A percentile compares a stretch with the other conserved stretches of the same genome.
These are phyloP conservation scores for Trichoderma sp. DNA, from an alignment of 2,329 filamentous ascomycete genomes.

Conservation along the genomic window DNA sequence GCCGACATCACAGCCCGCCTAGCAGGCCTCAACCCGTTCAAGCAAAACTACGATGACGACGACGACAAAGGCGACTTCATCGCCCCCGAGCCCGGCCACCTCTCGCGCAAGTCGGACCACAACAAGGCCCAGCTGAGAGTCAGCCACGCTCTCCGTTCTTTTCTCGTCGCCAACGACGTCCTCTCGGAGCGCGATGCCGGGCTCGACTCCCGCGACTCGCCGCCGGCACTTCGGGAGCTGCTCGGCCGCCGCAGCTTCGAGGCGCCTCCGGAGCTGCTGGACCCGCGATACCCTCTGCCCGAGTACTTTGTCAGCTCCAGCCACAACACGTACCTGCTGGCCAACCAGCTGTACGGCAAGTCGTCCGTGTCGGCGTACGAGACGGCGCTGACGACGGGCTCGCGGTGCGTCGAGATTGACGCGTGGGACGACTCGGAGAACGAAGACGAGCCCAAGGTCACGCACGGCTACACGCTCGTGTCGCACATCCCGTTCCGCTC, in stretches of 20 bases:
- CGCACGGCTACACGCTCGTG: constrained; percentile 66
- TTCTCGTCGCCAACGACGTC: constrained; percentile 52
- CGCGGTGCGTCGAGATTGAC: constrained; percentile 70
- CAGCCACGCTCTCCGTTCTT: constrained; percentile 55
- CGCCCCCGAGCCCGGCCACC: constrained; percentile 56
- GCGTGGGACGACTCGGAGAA: constrained; percentile 65
- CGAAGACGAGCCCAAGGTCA: constrained; percentile 64
- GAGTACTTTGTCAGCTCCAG: constrained; percentile 72
- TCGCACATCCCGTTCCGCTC: constrained; percentile 62
- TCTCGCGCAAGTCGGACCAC: constrained; percentile 46
- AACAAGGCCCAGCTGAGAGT: constrained; percentile 55
- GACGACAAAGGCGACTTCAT: constrained; percentile 37
- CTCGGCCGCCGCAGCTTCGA: constrained; percentile 56
- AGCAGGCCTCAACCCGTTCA: constrained; percentile 33
- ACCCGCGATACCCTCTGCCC: constrained; percentile 58
- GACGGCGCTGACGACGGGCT: constrained; percentile 58
- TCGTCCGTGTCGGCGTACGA: constrained; percentile 63
- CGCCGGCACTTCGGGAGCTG: constrained; percentile 47
- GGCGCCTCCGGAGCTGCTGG: constrained; percentile 53
- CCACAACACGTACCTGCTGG: constrained; percentile 70
- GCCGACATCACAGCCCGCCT: constrained; percentile 30
- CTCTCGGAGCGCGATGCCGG: constrained; percentile 48
- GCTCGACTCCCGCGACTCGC: constrained; percentile 40
- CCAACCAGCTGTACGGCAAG: constrained; percentile 65
- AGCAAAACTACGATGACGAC: constrained; percentile 28